Evolutionary conservation across 2,329 filamentous ascomycete genomes (phyloP).

Genomic region (Cytospora piceae): DNA sequence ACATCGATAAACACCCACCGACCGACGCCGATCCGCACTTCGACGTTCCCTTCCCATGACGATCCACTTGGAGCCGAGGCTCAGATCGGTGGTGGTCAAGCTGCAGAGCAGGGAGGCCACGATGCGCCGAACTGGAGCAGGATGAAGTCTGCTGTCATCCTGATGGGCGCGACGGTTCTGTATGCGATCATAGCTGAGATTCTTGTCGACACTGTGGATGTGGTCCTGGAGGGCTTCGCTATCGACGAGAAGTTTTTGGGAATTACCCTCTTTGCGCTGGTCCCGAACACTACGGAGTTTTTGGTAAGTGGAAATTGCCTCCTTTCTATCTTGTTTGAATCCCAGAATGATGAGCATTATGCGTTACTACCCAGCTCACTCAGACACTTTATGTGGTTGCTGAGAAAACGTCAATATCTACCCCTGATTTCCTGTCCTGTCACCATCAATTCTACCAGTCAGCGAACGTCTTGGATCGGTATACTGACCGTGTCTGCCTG

Average conservation of each 20-base stretch:
- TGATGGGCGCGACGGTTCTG: constrained; percentile 84
- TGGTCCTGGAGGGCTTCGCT: constrained; percentile 86
- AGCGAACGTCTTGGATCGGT: not conserved
- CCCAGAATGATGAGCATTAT: constrained; percentile 28
- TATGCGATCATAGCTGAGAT: constrained; percentile 99
- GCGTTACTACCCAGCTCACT: constrained; percentile 32
- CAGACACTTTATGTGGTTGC: constrained; percentile 23
- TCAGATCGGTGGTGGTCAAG: constrained; percentile 26
- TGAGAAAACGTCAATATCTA: constrained; percentile 25
- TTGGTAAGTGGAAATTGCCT: constrained; percentile 60
- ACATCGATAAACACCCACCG: constrained; percentile 31
- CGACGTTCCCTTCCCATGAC: constrained; percentile 50
- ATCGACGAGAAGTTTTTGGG: constrained; percentile 98
- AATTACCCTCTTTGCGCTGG: constrained; percentile 93
- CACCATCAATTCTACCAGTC: not conserved
- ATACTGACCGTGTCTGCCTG: not conserved
- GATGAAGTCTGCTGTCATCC: constrained; percentile 84
- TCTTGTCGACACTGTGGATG: constrained; percentile 93
- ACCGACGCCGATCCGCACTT: constrained; percentile 41
- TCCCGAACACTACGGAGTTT: constrained; percentile 98
- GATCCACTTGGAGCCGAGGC: constrained; percentile 41
- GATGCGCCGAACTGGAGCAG: constrained; percentile 99
- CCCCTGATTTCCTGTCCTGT: constrained; percentile 28
- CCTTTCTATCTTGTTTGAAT: not conserved
- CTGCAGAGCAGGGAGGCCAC: constrained; percentile 69